A percentile compares a stretch with the other conserved stretches of the same genome.
These are phyloP conservation scores for Amanita molliuscula DNA, from an alignment of 768 basidiomycete genomes.

Conservation along the genomic window DNA sequence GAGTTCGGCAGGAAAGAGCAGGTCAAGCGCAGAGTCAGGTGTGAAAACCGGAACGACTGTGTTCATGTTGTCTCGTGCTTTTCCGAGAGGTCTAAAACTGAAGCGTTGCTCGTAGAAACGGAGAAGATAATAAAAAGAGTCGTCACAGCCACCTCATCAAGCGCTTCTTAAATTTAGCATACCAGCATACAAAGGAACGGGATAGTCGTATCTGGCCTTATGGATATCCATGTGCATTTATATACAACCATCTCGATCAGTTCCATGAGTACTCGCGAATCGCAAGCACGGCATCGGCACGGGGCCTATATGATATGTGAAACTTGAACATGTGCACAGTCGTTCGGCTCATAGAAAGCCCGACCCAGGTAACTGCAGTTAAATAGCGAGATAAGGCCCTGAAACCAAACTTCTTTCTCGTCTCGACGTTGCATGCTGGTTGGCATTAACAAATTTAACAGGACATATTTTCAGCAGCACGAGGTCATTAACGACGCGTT, in stretches of 20 bases:
- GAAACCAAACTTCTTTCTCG: not conserved
- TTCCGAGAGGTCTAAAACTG: not conserved
- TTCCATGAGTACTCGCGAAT: not conserved
- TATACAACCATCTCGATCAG: not conserved
- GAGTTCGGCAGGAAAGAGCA: constrained; percentile 65
- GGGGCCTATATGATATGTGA: not conserved
- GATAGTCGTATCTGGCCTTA: too few relatives aligned
- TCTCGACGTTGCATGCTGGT: not conserved
- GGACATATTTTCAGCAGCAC: not conserved
- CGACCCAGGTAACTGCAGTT: not conserved
- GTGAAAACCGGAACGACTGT: constrained; percentile 28
- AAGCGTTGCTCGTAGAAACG: not conserved
- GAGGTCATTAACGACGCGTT: not conserved
- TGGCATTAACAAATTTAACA: not conserved
- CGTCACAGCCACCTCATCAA: not conserved
- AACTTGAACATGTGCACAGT: not conserved
- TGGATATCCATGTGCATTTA: too few relatives aligned
- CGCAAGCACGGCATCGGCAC: not conserved
- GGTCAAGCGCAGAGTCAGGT: constrained; percentile 57
- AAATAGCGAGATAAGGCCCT: not conserved
- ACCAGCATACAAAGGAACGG: too few relatives aligned
- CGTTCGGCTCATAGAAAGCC: not conserved
- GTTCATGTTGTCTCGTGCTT: not conserved
- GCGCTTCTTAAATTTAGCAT: too few relatives aligned
- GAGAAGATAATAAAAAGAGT: not conserved